phyloP scores from a whole-genome alignment of 441 rosid genomes.

The Melastoma candidum region DNA sequence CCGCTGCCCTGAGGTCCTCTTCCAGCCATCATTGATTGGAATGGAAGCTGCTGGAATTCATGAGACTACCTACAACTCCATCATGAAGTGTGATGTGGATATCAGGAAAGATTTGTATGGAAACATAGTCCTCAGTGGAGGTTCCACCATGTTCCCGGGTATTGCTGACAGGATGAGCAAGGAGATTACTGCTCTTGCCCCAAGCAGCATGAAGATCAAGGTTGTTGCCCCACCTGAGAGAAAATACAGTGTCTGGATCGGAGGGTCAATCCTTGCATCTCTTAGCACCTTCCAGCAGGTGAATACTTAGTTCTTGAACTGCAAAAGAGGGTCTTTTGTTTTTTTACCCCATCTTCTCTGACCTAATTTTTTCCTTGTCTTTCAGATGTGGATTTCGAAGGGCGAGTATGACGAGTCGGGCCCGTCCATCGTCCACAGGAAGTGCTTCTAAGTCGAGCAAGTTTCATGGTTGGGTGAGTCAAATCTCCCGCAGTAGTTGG shows the following conservation, averaged over 20 bases:
- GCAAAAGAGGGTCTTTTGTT: too few relatives aligned
- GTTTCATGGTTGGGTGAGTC: not conserved
- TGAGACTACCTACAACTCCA: constrained; percentile 14
- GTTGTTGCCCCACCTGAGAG: constrained; percentile 13
- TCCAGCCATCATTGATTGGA: constrained; percentile 13
- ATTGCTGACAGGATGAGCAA: constrained; percentile 14
- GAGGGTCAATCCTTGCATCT: constrained; percentile 14
- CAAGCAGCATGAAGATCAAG: constrained; percentile 15
- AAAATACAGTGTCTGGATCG: constrained; percentile 15
- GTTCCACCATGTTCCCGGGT: constrained; percentile 12
- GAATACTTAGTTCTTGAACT: too few relatives aligned
- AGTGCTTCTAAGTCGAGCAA: constrained; percentile 7
- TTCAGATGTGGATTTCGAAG: constrained; percentile 14
- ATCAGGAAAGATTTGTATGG: constrained; percentile 13
- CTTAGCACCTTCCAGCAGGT: constrained; percentile 13
- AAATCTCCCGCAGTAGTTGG: constrained; percentile 1
- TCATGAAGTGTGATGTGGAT: constrained; percentile 14
- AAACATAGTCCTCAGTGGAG: constrained; percentile 13
- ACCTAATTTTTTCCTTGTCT: not conserved
- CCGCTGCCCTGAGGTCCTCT: constrained; percentile 12
- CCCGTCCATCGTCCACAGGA: constrained; percentile 11
- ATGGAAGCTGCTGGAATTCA: constrained; percentile 16
- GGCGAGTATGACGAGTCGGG: constrained; percentile 13
- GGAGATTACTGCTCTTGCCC: constrained; percentile 14
- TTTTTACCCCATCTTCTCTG: not conserved